phyloP scores from a whole-genome alignment of 768 basidiomycete genomes.

The Phaeotremella skinneri region DNA sequence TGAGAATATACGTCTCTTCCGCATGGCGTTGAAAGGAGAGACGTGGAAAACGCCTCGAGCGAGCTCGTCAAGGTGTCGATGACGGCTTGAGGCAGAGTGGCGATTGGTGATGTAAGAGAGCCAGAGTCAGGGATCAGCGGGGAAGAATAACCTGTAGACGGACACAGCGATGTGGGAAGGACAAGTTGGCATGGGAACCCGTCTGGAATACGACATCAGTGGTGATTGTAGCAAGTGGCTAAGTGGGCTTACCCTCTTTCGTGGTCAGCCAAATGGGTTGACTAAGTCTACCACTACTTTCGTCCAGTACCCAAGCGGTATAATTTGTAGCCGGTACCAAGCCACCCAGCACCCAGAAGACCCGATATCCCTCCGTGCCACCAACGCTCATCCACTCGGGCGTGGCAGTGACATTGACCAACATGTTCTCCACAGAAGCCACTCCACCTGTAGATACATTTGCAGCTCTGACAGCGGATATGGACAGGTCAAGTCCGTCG shows the following conservation, averaged over 20 bases:
- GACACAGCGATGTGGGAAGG: constrained; percentile 41
- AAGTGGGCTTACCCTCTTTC: constrained; percentile 42
- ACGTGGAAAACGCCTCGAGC: constrained; percentile 45
- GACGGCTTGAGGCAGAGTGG: constrained; percentile 30
- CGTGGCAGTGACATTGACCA: constrained; percentile 18
- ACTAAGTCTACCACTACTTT: constrained; percentile 17
- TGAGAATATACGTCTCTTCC: constrained; percentile 50
- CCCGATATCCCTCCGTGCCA: constrained; percentile 39
- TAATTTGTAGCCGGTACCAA: constrained; percentile 42
- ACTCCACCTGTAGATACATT: constrained; percentile 27
- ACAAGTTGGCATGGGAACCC: constrained; percentile 48
- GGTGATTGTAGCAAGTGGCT: background rate
- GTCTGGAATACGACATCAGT: background rate
- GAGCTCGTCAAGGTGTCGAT: constrained; percentile 25
- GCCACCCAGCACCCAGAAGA: constrained; percentile 32
- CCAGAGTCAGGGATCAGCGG: constrained; percentile 32
- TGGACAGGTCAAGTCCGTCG: constrained; percentile 34
- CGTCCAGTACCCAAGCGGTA: constrained; percentile 43
- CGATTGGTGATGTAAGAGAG: constrained; percentile 22
- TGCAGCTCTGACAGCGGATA: constrained; percentile 28
- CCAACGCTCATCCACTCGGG: constrained; percentile 29
- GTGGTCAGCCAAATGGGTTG: constrained; percentile 48
- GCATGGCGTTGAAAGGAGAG: constrained; percentile 45
- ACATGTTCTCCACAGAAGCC: constrained; percentile 13
- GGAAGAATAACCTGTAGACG: constrained; percentile 45